Percentiles rank a stretch among this genome's conserved stretches.
Evolutionary conservation across 1,139 yeast genomes (phyloP).

Genomic region (Kodamaea arcana): DNA sequence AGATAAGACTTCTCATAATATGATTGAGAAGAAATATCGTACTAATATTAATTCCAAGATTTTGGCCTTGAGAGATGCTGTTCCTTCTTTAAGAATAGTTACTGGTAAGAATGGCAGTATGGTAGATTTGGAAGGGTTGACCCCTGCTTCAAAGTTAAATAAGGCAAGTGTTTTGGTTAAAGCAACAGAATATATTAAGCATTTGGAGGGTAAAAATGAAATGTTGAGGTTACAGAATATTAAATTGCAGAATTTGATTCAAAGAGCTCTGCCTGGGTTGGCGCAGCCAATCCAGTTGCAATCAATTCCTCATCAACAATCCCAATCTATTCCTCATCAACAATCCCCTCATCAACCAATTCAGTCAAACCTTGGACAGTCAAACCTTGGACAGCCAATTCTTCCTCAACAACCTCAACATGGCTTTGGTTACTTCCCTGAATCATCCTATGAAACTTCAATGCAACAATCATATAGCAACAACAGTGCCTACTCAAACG

Average conservation of each 20-base stretch:
- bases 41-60: conserved; percentile 75
- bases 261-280: conserved; percentile 10
- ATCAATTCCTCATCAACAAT: conserved; percentile 3
- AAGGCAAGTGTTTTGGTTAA: conserved; percentile 85
- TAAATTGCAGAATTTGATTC: conserved; percentile 40
- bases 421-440: no score
- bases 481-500: conserved; percentile 13
- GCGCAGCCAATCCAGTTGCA: conserved; percentile 3
- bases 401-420: neutral
- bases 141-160: conserved; percentile 83
- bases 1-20: conserved; percentile 70
- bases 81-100: conserved; percentile 57
- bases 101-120: conserved; percentile 39
- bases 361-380: conserved; percentile 4
- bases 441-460: conserved; percentile 18
- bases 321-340: conserved; percentile 6
- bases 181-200: conserved; percentile 87
- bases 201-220: conserved; percentile 69
- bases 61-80: conserved; percentile 67
- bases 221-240: conserved; percentile 52
- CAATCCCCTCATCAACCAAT: conserved; percentile 4
- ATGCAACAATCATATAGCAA: conserved; percentile 16
- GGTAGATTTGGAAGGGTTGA: conserved; percentile 71
- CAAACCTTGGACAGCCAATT: neutral
- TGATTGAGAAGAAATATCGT: conserved; percentile 76